Evolutionary conservation across 1,284 basidiomycete species (phyloP).

Genomic region (Marasmius fiardii): DNA sequence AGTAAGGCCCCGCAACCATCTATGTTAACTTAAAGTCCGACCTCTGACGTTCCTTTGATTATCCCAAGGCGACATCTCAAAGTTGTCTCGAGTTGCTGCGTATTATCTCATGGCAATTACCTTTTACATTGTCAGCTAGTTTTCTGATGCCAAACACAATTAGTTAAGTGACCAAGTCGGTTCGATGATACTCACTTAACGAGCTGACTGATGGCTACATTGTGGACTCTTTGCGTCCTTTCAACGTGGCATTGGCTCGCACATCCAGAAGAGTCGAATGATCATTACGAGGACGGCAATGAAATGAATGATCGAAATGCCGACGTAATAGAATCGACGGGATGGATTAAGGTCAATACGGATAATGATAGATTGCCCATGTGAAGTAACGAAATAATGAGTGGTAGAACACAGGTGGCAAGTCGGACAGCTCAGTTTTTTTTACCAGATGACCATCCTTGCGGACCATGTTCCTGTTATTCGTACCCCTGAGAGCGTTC

Average conservation of each 20-base stretch:
- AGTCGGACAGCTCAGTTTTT: too few species aligned
- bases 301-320: background rate
- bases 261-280: conserved; percentile 27
- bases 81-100: conserved; percentile 27
- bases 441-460: conserved; percentile 37
- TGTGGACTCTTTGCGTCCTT: conserved; percentile 27
- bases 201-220: conserved; percentile 33
- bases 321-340: background rate
- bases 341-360: background rate
- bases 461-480: conserved; percentile 34
- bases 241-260: conserved; percentile 28
- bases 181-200: conserved; percentile 30
- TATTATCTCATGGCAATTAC: conserved; percentile 41
- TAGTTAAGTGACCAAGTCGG: too few species aligned
- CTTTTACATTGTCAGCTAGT: conserved; percentile 44
- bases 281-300: background rate
- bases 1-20: conserved; percentile 7
- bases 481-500: conserved; percentile 33
- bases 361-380: too few species aligned
- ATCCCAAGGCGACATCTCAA: conserved; percentile 9
- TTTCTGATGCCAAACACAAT: too few species aligned
- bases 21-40: background rate
- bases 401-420: too few species aligned
- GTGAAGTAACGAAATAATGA: too few species aligned
- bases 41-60: conserved; percentile 13